Evolutionary conservation across 495 filamentous ascomycete genomes (phyloP).

Genomic region (Penicillium flavigenum): DNA sequence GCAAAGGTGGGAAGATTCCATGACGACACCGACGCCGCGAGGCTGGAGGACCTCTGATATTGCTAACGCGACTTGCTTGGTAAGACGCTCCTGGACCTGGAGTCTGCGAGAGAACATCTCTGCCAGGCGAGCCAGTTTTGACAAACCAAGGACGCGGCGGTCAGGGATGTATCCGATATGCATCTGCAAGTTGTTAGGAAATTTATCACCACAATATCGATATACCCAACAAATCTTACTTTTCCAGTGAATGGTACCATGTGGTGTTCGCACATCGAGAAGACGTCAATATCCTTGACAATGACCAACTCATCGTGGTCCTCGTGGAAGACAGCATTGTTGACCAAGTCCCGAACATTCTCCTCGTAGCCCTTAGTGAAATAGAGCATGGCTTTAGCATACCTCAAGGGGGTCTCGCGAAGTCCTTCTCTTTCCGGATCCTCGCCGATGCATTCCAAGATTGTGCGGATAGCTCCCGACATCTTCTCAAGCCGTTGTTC

Average conservation of each 20-base stretch:
- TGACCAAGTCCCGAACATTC: constrained; percentile 89
- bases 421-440: constrained; percentile 91
- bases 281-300: constrained; percentile 96
- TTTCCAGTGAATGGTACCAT: constrained; percentile 95
- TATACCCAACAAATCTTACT: constrained; percentile 47
- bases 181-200: constrained; percentile 59
- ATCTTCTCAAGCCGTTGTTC: constrained; percentile 71
- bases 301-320: constrained; percentile 97
- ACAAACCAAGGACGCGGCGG: constrained; percentile 84
- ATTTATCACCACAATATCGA: constrained; percentile 4
- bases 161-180: constrained; percentile 97
- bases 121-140: constrained; percentile 90
- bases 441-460: constrained; percentile 94
- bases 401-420: constrained; percentile 80
- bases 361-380: constrained; percentile 99
- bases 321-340: constrained; percentile 94
- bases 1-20: constrained; percentile 97
- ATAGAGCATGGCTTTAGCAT: constrained; percentile 95
- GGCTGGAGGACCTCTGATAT: constrained; percentile 90
- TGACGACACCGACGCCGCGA: constrained; percentile 88
- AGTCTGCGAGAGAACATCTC: constrained; percentile 95
- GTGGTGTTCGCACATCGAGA: constrained; percentile 95
- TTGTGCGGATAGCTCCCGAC: constrained; percentile 80
- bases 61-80: constrained; percentile 93
- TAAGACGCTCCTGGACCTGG: constrained; percentile 93